Base-by-base conservation (phyloP, 805 yeast genomes). In the Wickerhamomyces sydowiorum region DNA sequence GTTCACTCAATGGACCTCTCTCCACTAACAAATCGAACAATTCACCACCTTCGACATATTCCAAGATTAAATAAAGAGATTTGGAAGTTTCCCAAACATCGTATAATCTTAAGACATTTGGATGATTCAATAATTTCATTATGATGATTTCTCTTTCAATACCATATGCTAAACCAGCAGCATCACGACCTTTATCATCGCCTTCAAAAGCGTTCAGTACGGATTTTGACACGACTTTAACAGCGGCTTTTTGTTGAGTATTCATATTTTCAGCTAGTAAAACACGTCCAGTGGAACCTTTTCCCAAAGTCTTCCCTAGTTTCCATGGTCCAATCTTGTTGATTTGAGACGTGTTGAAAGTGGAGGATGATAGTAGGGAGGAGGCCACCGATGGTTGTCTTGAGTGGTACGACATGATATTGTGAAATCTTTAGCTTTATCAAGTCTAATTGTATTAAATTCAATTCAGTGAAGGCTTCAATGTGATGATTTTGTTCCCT, bases 71-170 rank as follows among this genome's bases (percentile, higher is more conserved):
- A 54, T 82, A 86, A 43, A 93, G 70, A 46, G 91, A 96, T 57
- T 87, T 88, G 50, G 88, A 82, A 50, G 95, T 91, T 64, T 93
- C 99, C 98, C 98, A 93, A 20, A 93, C 99, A 59, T 93, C 99
- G 60, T 89, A 93, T 31, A 93, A 70, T 21, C 93, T 85, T 76
- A 93, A 80, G 20, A 93, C 93, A 57, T 93, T 91, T 12, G 96
- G 88, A 62, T 93, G 98, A 46, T 93, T 86, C 36, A 93, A 78
- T 33, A 93, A 72, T 65, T 93, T 93, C 99, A 91, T 93, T 53
- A 93, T 93, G 53, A 93, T 90, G 49, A 93, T 95, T 61, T 93
- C 99, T 51, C 98, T 76, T 65, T 93, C 99, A 36, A 93, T 91
- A 31, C 99, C 99, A 60, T 91, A 89, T 3, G 96, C 96, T 44